Base-by-base conservation (phyloP, 768 basidiomycete species). In the Macrocybe gigantea region DNA sequence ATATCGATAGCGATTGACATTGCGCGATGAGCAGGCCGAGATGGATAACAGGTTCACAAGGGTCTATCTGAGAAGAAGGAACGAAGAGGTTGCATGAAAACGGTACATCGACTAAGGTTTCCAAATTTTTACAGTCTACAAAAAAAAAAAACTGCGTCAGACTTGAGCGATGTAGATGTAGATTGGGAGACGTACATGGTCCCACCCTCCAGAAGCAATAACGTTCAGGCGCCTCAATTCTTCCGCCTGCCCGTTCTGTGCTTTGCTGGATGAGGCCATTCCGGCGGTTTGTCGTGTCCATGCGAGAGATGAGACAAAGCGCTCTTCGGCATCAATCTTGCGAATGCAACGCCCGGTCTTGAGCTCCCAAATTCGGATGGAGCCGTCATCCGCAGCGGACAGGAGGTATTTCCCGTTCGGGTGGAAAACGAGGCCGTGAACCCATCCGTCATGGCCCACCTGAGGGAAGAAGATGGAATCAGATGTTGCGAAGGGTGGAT, bases 251-350 rank as follows among this genome's bases (percentile, higher is more conserved):
- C 61, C 58, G 48, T 73, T 71, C 33, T 60, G 64, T 1, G 22
- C 22, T 22, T 22, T 22, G 0, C 66, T 61, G 7, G 60, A 63
- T 40, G 68, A 62, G 30, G 73, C 70, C 14, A 74, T 69, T 22
- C 22, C 22, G 11, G 72, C 64, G 43, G 66, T 56, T 50, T 78
- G 75, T 45, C 86, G 68, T 36, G 88, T 89, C 91, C 92, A 94
- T 11, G 84, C 75, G 47, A 93, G 77, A 14, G 82, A 83, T 31
- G 83, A 79, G 9, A 93, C 85, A 59, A 93, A 92, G 59, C 89
- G 87, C 31, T 76, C 78, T 61, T 94, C 93, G 3, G 93, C 92
- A 54, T 93, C 88, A 37, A 95, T 71, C 11, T 77, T 80, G 67
- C 83, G 83, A 49, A 74, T 69, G 54, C 82, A 85, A 43, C 84